A percentile compares a stretch with the other conserved stretches of the same genome.
Evolutionary conservation across 2,329 filamentous ascomycete genomes (phyloP).

Genomic region (Fusarium anthophilum): DNA sequence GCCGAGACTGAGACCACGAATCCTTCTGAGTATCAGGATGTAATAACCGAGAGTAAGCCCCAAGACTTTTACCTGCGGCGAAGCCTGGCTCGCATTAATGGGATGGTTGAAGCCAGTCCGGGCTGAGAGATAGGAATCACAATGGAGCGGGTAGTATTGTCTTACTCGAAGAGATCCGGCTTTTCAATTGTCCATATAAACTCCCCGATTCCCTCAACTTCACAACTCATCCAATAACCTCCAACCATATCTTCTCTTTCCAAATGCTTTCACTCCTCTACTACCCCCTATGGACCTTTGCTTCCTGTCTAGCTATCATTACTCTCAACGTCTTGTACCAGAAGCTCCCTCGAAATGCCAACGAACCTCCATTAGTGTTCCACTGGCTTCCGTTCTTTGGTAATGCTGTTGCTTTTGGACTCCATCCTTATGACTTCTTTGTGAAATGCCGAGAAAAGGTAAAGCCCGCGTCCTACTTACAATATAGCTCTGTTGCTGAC

Average conservation of each 20-base stretch:
- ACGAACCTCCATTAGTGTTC: constrained; percentile 64
- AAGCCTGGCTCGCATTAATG: neutral
- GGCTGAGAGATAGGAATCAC: neutral
- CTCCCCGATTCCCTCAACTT: neutral
- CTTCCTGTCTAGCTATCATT: constrained; percentile 1
- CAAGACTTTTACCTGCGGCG: neutral
- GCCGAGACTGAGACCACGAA: neutral
- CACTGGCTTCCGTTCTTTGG: constrained; percentile 72
- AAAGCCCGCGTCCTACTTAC: neutral
- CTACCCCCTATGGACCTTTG: constrained; percentile 7
- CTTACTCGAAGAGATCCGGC: neutral
- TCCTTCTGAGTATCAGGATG: constrained; percentile 2
- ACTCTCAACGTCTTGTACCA: constrained; percentile 25
- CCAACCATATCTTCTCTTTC: neutral
- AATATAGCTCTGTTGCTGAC: neutral
- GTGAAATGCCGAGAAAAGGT: constrained; percentile 72
- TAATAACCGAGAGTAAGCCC: neutral
- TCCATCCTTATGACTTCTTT: constrained; percentile 76
- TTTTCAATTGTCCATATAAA: constrained; percentile 4
- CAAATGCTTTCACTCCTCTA: constrained; percentile 11
- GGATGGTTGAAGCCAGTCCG: too few species aligned
- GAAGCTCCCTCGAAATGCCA: constrained; percentile 18
- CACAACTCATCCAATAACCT: neutral
- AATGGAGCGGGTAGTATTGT: neutral
- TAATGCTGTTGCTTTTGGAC: constrained; percentile 76